These are phyloP conservation scores for Fraxinus xanthoxyloides DNA, from an alignment of 305 asterid genomes.

Conservation along the genomic window DNA sequence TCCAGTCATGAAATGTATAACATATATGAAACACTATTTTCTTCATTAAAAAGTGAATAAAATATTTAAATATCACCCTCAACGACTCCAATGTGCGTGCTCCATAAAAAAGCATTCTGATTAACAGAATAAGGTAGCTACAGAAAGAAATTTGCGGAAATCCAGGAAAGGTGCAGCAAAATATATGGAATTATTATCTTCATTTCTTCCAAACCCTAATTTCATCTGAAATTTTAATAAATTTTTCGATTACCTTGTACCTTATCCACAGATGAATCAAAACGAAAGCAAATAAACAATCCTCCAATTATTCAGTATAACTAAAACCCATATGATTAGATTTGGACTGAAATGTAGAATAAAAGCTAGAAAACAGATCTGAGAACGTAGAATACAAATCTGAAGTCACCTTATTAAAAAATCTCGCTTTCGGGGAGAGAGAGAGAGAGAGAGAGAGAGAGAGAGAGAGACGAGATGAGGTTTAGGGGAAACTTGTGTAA, in stretches of 20 bases:
- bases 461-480: neutral
- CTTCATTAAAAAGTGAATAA: neutral
- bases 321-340: constrained; percentile 15
- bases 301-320: neutral
- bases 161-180: neutral
- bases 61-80: neutral
- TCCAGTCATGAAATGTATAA: constrained; percentile 2
- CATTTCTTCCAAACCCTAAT: neutral
- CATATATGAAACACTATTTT: neutral
- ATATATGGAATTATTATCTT: neutral
- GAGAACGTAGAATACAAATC: neutral
- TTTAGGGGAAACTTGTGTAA: constrained; percentile 8
- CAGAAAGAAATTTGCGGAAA: neutral
- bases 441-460: neutral
- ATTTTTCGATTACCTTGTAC: constrained; percentile 4
- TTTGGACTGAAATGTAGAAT: neutral
- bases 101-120: neutral
- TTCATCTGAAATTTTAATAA: neutral
- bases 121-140: neutral
- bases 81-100: neutral
- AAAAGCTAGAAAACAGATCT: constrained; percentile 17
- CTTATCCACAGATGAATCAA: neutral
- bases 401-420: constrained; percentile 15
- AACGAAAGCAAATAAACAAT: neutral
- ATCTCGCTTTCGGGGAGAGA: constrained; percentile 1